Evolutionary conservation across 495 filamentous ascomycete genomes (phyloP).

Genomic region (Penicillium malachiteum): DNA sequence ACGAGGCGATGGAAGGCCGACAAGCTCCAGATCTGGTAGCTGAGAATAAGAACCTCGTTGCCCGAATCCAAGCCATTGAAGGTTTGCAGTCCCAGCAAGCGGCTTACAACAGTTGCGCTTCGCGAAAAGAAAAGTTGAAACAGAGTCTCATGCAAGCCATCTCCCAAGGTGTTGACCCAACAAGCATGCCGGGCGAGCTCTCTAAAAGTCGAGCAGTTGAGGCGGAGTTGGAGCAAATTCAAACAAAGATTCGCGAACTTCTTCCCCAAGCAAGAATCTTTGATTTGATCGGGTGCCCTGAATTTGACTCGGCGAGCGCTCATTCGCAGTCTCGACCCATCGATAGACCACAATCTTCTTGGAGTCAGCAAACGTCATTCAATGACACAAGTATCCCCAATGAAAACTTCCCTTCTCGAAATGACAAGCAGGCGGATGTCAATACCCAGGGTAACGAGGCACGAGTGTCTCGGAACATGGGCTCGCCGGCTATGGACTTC

Average conservation of each 20-base stretch:
- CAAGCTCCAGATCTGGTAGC: constrained; percentile 36
- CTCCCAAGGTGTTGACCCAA: constrained; percentile 36
- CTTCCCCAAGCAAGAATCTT: constrained; percentile 26
- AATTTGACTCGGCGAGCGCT: background rate
- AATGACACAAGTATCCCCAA: constrained; percentile 8
- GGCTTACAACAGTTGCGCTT: constrained; percentile 23
- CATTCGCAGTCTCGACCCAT: background rate
- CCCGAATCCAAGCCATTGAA: constrained; percentile 37
- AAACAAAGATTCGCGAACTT: constrained; percentile 31
- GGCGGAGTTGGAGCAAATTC: constrained; percentile 34
- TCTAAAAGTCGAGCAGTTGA: constrained; percentile 35
- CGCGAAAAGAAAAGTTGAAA: constrained; percentile 34
- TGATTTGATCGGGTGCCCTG: background rate
- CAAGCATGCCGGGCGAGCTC: constrained; percentile 34
- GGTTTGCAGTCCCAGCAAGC: constrained; percentile 27
- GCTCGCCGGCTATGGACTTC: constrained; percentile 34
- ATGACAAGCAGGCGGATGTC: constrained; percentile 10
- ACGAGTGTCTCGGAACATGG: constrained; percentile 49
- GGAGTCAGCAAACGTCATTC: constrained; percentile 6
- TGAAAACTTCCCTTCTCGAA: constrained; percentile 6
- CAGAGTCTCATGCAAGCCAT: constrained; percentile 33
- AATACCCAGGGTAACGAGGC: constrained; percentile 30
- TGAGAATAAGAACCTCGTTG: constrained; percentile 35
- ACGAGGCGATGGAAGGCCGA: constrained; percentile 42
- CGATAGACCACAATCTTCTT: background rate